Base-by-base conservation (phyloP, 2,329 filamentous ascomycete genomes). In the Albophoma yamanashiensis region DNA sequence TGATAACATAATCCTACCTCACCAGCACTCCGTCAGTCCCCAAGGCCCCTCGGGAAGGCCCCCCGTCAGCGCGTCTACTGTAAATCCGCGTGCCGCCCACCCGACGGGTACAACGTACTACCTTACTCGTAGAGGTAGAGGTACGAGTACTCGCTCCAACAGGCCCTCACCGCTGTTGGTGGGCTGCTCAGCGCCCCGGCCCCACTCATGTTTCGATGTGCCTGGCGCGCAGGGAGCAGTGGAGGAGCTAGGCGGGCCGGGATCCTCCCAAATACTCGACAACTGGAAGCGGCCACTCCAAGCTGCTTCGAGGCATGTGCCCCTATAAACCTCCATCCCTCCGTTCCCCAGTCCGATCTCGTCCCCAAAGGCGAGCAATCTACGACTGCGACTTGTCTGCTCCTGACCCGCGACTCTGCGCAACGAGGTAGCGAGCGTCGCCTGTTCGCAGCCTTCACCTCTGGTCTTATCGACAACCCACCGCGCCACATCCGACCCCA, bases 161-260 rank as follows among this genome's bases (percentile, higher is more conserved):
- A 14, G 43, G 47, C 47, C 3, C 20, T 53, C 50, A 53, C 50
- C 27, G 50, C 31, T 38, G 34, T 36, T 7, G 50, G 50, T n/a
- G 27, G 27, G 31, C 12, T 43, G 27, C 42, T 27, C 36, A 20
- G 15, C 12, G 43, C 57, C 27, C 15, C 20, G 6, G 40, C 22
- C 38, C 59, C 59, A 25, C 53, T 50, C 27, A 25, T 60, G 59
- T 55, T 55, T 60, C 56, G 47, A 47, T 47, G 55, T 60, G 53
- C 55, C 59, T 60, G 59, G 36, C 50, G 27, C 27, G 47, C 14
- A 52, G 47, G 47, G 25, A 31, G 42, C 47, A 52, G 27, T 50
- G 45, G 45, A 31, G 47, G 27, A 53, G 50, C 50, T 53, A 53
- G 25, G 17, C 27, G 11, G 34, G 34, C 34, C 2, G 14, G 36